Base-by-base conservation (phyloP, 176 grass and related monocot genomes). In the Chloris gayana region DNA sequence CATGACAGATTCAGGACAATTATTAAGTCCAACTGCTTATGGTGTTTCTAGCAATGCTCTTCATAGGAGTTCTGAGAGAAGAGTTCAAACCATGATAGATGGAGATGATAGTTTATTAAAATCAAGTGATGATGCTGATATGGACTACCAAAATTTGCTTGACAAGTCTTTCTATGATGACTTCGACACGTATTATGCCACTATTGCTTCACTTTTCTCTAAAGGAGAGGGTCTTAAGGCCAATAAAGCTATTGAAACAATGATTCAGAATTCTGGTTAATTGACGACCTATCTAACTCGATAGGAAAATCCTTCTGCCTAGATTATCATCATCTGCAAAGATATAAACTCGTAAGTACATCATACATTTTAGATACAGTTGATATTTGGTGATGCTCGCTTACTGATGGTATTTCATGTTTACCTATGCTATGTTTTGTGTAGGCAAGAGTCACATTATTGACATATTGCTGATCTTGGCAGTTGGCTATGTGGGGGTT, bases 151-250 rank as follows among this genome's bases (percentile, higher is more conserved):
- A 56, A 82, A 85, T 85, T 83, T 87, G 67, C 69, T 87, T 73
- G 74, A 38, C 35, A 91, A 87, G 75, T 90, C 87, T 69, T 87
- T 85, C 45, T 79, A 46, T 50, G 86, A 91, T 45, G 86, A 94
- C 74, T 94, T 98, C 50, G 74, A 92, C n/a, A 82, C 83, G 64
- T 98, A 97, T 75, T 98, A 98, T 80, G 75, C 83, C 31, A 71
- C 73, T 71, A 86, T 98, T 86, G 78, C 82, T 72, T 89, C 79
- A 64, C 86, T 94, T 67, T 98, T 92, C 85, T 84, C 66, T 3
- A 90, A 89, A 90, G 91, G 94, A 62, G 87, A 97, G 31, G 41
- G 90, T 61, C 72, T 89, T 49, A 85, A 90, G 75, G 94, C 89
- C 68, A 88, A 93, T 38, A 84, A 83, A 73, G 86, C 80, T 72